Base-by-base conservation (phyloP, 306 rosid genomes). In the Corylus americana region DNA sequence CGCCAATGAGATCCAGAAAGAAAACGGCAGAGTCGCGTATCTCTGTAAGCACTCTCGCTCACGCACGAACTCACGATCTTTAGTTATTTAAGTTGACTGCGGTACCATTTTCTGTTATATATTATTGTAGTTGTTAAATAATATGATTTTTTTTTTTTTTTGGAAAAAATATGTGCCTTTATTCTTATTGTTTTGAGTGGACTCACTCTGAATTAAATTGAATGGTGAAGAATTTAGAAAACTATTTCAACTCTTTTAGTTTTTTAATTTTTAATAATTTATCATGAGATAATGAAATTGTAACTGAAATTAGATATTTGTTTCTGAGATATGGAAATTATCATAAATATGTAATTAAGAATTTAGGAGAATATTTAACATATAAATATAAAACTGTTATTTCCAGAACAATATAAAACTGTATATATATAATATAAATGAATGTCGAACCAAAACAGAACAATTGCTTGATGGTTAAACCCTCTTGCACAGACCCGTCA, bases 1-100 rank as follows among this genome's bases (percentile, higher is more conserved):
- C 7, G 99, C 99, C 58, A 84, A 90, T 69, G 99, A 96, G 75
- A 89, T 96, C 74, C 91, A 91, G 74, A 67, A 22, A 42, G 84
- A 88, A 1, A 93, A 93, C 71, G 86, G 88, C 4, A 90, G 99
- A 81, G 98, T 93, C 77, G 98, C 98, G 3, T 91, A 96, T 80
- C 98, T 96, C 78, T 96, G 99, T 96, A 87, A 86, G 92, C 39
- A n/a, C 42, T 14, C 12, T 62, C 18, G 29, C 16, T 62, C 4
- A 4, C 18, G 13, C 68, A 27, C 71, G 17, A 76, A 31, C 35
- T 61, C 42, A 11, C 37, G 67, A 29, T 58, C 42, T 22, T 74
- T 35, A 35, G 39, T 53, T 37, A 55, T 12, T 20, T 5, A 11
- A 37, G n/a, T 31, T 70, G 25, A 22, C 58, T 75, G 29, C 14